Evolutionary conservation across 805 yeast species (phyloP), one percentile per base, ranked within the genome.

Genomic region (Cyberlindnera suaveolens): DNA sequence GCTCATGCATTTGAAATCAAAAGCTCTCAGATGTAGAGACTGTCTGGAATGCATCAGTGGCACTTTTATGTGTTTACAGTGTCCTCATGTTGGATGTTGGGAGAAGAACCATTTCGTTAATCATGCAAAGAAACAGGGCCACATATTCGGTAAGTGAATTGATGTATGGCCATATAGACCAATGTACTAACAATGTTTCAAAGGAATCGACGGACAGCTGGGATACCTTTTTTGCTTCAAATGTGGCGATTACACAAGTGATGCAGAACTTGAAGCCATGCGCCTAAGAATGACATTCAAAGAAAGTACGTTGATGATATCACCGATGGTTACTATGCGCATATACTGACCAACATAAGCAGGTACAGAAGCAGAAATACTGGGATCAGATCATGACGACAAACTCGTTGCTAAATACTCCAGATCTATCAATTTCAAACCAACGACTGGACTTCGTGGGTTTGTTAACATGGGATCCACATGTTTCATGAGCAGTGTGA

Each of bases 401-500:
- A 52, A 57, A 18, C 40, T 65, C 20, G 58, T 72, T 5, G 38
- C 45, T 3, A 41, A 62, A 18, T 57, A 64, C 30, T 65, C 75
- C 2, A 56, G 63, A 35, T 54, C 68, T 15, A 41, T 55, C 20
- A 31, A 60, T 68, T 17, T 64, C 52, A 74, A 73, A 41, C 83
- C 90, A 1, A 70, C 78, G 6, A 74, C 80, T n/a, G 98, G 97
- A 0, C 67, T 93, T 17, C 75, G 85, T 41, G 99, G 99, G 3
- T 77, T 93, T 52, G 81, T 88, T 40, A 91, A 91, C 61, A 79
- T 91, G 81, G 99, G 99, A 0, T 85, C 99, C 0, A 93, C 99
- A 0, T 93, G 99, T 67, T 93, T 88, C 66, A 91, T 93, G 87
- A 85, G 96, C 52, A 84, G 91, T 31, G 79, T 90, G n/a, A 64